Conservation (phyloP, 164 flowering plant species). For the Annona cherimola region DNA sequence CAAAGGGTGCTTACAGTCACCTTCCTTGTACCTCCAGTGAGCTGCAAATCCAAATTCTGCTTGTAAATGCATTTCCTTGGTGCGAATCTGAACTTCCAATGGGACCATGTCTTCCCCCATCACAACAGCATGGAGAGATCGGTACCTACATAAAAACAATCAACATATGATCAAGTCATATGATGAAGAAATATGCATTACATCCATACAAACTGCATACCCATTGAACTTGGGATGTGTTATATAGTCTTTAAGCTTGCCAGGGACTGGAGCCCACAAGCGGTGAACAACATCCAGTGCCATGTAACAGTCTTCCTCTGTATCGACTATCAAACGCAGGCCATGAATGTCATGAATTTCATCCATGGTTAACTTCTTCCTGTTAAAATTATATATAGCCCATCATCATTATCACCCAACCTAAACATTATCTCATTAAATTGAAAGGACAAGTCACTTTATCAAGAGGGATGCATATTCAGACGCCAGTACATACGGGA, state of each 20-base stretch:
- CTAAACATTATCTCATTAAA: neutral
- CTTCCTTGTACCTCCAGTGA: slow-evolving; percentile 98
- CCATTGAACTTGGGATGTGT: slow-evolving; percentile 75
- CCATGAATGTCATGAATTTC: slow-evolving; percentile 94
- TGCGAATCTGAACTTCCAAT: slow-evolving; percentile 92
- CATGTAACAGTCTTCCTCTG: slow-evolving; percentile 73
- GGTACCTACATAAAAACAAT: slow-evolving; percentile 48
- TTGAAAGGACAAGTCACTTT: neutral
- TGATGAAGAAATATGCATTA: neutral
- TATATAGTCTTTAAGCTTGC: slow-evolving; percentile 85
- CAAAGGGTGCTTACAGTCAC: slow-evolving; percentile 60
- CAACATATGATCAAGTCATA: slow-evolving; percentile 6
- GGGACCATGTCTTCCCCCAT: slow-evolving; percentile 70
- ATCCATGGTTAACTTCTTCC: slow-evolving; percentile 85
- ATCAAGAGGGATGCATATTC: too few relatives aligned
- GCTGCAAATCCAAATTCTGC: slow-evolving; percentile 98
- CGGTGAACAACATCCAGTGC: slow-evolving; percentile 65
- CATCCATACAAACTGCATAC: slow-evolving; percentile 32
- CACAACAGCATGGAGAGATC: slow-evolving; percentile 90
- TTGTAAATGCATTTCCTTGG: slow-evolving; percentile 86
- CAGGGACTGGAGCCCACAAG: slow-evolving; percentile 83
- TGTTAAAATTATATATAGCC: slow-evolving; percentile 23
- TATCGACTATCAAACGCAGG: slow-evolving; percentile 75
- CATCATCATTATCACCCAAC: slow-evolving; percentile 2
- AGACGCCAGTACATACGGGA: too few relatives aligned